A percentile compares a stretch with the other conserved stretches of the same genome.
phyloP scores from a whole-genome alignment of 108 stramenopile species.

The Cyclotella baltica region DNA sequence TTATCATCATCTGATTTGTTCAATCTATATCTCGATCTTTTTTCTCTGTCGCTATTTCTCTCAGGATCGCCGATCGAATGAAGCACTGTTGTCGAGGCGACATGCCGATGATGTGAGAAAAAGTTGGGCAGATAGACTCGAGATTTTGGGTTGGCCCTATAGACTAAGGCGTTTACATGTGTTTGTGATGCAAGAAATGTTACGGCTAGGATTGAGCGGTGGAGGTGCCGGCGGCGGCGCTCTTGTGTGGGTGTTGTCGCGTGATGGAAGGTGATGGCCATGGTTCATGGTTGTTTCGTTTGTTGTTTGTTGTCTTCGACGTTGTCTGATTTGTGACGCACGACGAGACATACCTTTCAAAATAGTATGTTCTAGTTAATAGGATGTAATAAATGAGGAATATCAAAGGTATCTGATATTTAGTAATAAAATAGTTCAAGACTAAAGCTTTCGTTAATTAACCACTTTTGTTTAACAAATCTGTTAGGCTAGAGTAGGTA shows the following conservation, averaged over 20 bases:
- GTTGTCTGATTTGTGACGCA: no score
- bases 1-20: background rate
- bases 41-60: slow-evolving; percentile 3
- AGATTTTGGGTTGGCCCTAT: background rate
- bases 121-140: background rate
- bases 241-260: background rate
- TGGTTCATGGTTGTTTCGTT: no score
- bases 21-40: background rate
- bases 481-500: no score
- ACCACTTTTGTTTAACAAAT: no score
- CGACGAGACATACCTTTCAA: no score
- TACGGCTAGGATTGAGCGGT: background rate
- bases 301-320: no score
- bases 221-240: background rate
- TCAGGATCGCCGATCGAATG: background rate
- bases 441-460: no score
- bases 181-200: background rate
- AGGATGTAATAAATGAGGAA: no score
- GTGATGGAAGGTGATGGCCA: no score
- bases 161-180: background rate
- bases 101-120: background rate
- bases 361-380: no score
- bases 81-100: background rate
- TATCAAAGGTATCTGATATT: no score
- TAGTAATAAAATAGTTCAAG: no score